Percentiles rank a stretch among this genome's conserved stretches.
Evolutionary conservation across 1,284 basidiomycete genomes (phyloP).

Genomic region (Austroboletus novae-zelandiae): DNA sequence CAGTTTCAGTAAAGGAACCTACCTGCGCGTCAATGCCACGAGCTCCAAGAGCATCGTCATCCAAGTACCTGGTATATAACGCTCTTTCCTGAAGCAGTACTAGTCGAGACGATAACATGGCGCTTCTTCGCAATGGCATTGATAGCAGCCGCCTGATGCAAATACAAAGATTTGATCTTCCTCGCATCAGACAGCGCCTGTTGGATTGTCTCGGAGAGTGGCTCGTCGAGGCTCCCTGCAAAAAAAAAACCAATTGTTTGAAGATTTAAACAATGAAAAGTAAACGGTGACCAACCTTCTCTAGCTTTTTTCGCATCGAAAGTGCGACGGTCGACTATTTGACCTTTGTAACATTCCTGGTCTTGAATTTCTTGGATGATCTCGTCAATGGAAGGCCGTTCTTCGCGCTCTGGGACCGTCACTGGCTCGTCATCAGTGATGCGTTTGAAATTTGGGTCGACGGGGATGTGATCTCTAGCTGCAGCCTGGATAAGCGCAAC

Average conservation of each 20-base stretch:
- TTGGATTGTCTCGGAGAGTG: conserved; percentile 57
- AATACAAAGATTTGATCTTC: conserved; percentile 68
- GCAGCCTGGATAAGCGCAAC: conserved; percentile 62
- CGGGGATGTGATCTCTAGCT: conserved; percentile 67
- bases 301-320: conserved; percentile 52
- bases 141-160: conserved; percentile 80
- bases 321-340: conserved; percentile 60
- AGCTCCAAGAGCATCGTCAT: background rate
- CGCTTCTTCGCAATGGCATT: conserved; percentile 59
- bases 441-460: conserved; percentile 47
- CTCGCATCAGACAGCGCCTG: conserved; percentile 62
- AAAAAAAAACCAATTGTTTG: background rate
- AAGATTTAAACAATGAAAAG: background rate
- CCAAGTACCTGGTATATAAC: conserved; percentile 76
- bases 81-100: conserved; percentile 90
- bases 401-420: conserved; percentile 45
- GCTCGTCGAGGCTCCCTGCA: conserved; percentile 50
- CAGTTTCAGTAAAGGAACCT: conserved; percentile 74
- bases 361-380: conserved; percentile 58
- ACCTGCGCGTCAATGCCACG: background rate
- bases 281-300: conserved; percentile 39
- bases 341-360: conserved; percentile 64
- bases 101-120: conserved; percentile 87
- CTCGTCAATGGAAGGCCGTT: conserved; percentile 56
- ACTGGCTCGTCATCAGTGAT: conserved; percentile 2